phyloP scores from a whole-genome alignment of 345 rosid genomes.

The Gossypium stocksii region DNA sequence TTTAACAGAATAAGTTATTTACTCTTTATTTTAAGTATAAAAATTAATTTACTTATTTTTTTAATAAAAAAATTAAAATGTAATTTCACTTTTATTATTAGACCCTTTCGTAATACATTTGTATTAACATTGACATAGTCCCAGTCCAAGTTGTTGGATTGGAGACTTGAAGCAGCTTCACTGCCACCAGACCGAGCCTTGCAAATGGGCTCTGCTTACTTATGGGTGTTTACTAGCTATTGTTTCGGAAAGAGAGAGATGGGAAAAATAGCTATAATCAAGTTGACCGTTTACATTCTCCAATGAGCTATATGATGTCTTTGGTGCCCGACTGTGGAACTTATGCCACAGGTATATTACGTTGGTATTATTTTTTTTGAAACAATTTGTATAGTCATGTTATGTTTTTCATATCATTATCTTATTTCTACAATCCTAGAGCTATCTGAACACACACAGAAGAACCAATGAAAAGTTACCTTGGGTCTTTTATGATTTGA shows the following conservation, averaged over 20 bases:
- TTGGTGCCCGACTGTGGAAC: not conserved
- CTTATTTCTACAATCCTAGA: not conserved
- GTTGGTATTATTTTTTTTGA: not conserved
- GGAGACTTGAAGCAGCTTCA: not conserved
- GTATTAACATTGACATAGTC: too few relatives aligned
- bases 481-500: not conserved
- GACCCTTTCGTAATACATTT: too few relatives aligned
- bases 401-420: not conserved
- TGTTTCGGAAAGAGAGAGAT: not conserved
- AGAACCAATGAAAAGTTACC: not conserved
- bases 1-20: too few relatives aligned
- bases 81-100: too few relatives aligned
- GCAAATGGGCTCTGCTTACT: not conserved
- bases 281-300: not conserved
- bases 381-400: not conserved
- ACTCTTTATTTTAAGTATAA: too few relatives aligned
- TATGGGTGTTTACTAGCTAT: not conserved
- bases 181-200: not conserved
- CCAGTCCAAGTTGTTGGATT: not conserved
- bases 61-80: too few relatives aligned
- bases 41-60: too few relatives aligned
- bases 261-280: too few relatives aligned
- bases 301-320: not conserved
- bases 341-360: not conserved
- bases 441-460: not conserved